phyloP scores from a whole-genome alignment of 768 basidiomycete genomes.

The Naematelia aurantialba region DNA sequence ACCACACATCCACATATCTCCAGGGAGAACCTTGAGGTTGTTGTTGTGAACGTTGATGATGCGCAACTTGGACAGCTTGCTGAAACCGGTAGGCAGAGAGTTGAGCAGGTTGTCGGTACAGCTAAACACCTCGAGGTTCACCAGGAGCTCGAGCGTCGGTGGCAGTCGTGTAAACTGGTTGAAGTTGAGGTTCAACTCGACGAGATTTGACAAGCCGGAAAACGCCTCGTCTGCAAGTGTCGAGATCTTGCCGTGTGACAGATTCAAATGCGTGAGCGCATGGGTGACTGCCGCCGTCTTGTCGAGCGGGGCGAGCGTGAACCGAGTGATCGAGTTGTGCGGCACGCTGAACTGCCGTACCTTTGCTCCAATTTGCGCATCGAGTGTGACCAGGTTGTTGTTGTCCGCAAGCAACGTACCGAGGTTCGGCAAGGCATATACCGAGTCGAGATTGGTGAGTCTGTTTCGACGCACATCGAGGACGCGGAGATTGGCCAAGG shows the following conservation, averaged over 20 bases:
- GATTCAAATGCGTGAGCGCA: constrained; percentile 70
- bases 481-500: constrained; percentile 61
- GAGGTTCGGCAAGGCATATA: constrained; percentile 67
- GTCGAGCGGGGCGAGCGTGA: constrained; percentile 56
- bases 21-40: constrained; percentile 70
- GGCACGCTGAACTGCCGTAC: constrained; percentile 69
- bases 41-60: constrained; percentile 87
- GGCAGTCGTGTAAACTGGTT: constrained; percentile 82
- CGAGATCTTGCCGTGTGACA: constrained; percentile 83
- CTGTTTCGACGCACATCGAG: constrained; percentile 84
- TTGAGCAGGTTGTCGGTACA: constrained; percentile 89
- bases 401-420: constrained; percentile 70
- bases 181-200: constrained; percentile 70
- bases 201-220: constrained; percentile 67
- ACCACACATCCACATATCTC: constrained; percentile 76
- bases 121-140: constrained; percentile 66
- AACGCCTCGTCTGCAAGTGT: constrained; percentile 70
- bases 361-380: constrained; percentile 67
- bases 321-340: constrained; percentile 68
- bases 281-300: constrained; percentile 56
- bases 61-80: constrained; percentile 68
- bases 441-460: constrained; percentile 68
- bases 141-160: constrained; percentile 72
- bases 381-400: constrained; percentile 75
- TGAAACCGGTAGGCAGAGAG: constrained; percentile 70